phyloP scores from a whole-genome alignment of 441 rosid species.

The Populus tomentosa region DNA sequence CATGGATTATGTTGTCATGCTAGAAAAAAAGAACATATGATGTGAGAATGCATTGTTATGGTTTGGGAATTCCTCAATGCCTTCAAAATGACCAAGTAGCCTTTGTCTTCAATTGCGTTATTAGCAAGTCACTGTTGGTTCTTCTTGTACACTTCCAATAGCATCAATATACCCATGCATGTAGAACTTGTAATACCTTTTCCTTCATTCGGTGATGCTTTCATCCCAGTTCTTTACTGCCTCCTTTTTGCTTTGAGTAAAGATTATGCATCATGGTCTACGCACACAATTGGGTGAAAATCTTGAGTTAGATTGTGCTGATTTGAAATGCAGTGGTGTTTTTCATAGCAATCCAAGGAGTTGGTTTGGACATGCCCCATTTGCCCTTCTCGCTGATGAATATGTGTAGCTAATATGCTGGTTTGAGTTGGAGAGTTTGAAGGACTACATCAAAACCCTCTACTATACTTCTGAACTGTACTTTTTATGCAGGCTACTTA shows the following conservation, averaged over 20 bases:
- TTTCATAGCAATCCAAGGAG: too few relatives aligned
- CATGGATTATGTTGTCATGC: too few relatives aligned
- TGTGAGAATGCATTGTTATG: too few relatives aligned
- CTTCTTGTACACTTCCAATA: neutral
- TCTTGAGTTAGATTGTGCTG: too few relatives aligned
- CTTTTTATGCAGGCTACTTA: conserved; percentile 70
- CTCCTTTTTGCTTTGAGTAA: neutral
- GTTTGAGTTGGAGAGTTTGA: neutral
- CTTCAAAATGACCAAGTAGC: neutral
- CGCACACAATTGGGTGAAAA: too few relatives aligned
- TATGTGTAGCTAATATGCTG: neutral
- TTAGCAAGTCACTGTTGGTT: neutral
- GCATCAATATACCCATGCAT: neutral
- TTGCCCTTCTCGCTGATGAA: too few relatives aligned
- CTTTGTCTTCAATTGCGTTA: neutral
- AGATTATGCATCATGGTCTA: neutral
- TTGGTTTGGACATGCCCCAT: too few relatives aligned
- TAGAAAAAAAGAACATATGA: too few relatives aligned
- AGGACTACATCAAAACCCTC: neutral
- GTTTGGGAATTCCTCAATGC: too few relatives aligned
- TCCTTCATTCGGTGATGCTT: neutral
- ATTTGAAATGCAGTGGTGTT: too few relatives aligned
- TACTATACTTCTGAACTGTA: conserved; percentile 13
- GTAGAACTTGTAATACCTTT: neutral
- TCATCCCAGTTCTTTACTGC: neutral